These are phyloP conservation scores for Prunus persica DNA, from an alignment of 306 rosid genomes.

Conservation along the genomic window DNA sequence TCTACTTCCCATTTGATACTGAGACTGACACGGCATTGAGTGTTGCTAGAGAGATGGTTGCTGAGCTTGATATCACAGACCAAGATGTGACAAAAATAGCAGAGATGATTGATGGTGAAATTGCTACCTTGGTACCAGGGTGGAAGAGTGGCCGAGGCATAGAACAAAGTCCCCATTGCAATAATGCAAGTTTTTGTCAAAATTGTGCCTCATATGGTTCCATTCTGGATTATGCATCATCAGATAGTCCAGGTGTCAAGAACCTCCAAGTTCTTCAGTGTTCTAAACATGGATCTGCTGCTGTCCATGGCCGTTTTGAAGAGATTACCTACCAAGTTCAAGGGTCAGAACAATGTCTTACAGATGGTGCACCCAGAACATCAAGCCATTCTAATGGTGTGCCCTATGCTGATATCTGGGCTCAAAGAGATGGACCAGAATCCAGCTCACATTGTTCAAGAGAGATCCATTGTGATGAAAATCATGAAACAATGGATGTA, in stretches of 20 bases:
- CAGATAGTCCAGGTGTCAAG: slow-evolving; percentile 46
- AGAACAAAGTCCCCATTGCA: slow-evolving; percentile 45
- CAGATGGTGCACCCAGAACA: slow-evolving; percentile 38
- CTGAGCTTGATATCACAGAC: slow-evolving; percentile 82
- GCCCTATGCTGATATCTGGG: slow-evolving; percentile 77
- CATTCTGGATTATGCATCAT: slow-evolving; percentile 49
- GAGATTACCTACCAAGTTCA: slow-evolving; percentile 92
- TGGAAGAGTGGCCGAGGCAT: slow-evolving; percentile 50
- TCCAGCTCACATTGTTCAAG: slow-evolving; percentile 34
- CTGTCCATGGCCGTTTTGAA: slow-evolving; percentile 86
- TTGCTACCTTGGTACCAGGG: slow-evolving; percentile 64
- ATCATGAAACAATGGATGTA: slow-evolving; percentile 29
- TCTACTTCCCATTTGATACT: slow-evolving; percentile 89
- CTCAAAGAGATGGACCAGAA: slow-evolving; percentile 64
- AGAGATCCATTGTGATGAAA: slow-evolving; percentile 43
- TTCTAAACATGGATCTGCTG: slow-evolving; percentile 65
- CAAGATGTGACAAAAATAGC: slow-evolving; percentile 84
- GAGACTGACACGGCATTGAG: slow-evolving; percentile 80
- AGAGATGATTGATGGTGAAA: slow-evolving; percentile 82
- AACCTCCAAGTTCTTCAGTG: slow-evolving; percentile 75
- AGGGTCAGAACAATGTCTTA: slow-evolving; percentile 44
- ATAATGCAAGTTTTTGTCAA: slow-evolving; percentile 44
- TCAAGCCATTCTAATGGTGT: slow-evolving; percentile 45
- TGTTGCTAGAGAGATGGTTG: slow-evolving; percentile 87
- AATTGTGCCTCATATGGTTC: slow-evolving; percentile 53